phyloP scores from a whole-genome alignment of 2,329 filamentous ascomycete genomes.

The Aspergillus cejpii region DNA sequence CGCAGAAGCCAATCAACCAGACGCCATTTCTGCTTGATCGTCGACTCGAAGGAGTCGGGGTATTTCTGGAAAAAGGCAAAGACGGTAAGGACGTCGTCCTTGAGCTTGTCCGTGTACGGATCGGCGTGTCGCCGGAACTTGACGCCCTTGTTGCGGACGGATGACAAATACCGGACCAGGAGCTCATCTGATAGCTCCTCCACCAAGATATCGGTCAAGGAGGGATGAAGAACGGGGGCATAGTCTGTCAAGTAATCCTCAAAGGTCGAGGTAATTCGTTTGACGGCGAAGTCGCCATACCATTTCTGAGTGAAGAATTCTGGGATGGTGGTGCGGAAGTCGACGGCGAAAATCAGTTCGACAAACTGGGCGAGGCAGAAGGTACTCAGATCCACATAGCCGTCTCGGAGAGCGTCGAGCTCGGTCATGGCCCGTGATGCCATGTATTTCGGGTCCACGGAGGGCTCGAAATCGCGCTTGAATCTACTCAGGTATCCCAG shows the following conservation, averaged over 20 bases:
- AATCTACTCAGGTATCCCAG: slow-evolving; percentile 81
- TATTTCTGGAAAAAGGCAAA: slow-evolving; percentile 80
- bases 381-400: slow-evolving; percentile 90
- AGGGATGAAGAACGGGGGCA: slow-evolving; percentile 72
- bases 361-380: slow-evolving; percentile 88
- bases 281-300: slow-evolving; percentile 83
- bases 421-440: slow-evolving; percentile 64
- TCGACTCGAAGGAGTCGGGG: slow-evolving; percentile 60
- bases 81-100: slow-evolving; percentile 81
- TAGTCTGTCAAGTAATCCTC: slow-evolving; percentile 93
- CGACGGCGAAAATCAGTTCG: slow-evolving; percentile 77
- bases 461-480: slow-evolving; percentile 70
- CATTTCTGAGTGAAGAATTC: slow-evolving; percentile 88
- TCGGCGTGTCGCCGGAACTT: slow-evolving; percentile 75
- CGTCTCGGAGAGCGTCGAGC: slow-evolving; percentile 69
- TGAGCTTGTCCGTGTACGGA: slow-evolving; percentile 86
- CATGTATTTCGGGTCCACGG: slow-evolving; percentile 74
- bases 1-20: slow-evolving; percentile 78
- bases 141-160: slow-evolving; percentile 80
- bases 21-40: slow-evolving; percentile 87
- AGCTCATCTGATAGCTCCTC: slow-evolving; percentile 91
- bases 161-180: slow-evolving; percentile 73
- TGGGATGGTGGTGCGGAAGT: slow-evolving; percentile 75
- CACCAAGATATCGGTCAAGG: slow-evolving; percentile 81
- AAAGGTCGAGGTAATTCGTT: slow-evolving; percentile 88